Evolutionary conservation across 352 stramenopile genomes (phyloP), one percentile per base, ranked within the genome.

Genomic region (Lagenidium giganteum): DNA sequence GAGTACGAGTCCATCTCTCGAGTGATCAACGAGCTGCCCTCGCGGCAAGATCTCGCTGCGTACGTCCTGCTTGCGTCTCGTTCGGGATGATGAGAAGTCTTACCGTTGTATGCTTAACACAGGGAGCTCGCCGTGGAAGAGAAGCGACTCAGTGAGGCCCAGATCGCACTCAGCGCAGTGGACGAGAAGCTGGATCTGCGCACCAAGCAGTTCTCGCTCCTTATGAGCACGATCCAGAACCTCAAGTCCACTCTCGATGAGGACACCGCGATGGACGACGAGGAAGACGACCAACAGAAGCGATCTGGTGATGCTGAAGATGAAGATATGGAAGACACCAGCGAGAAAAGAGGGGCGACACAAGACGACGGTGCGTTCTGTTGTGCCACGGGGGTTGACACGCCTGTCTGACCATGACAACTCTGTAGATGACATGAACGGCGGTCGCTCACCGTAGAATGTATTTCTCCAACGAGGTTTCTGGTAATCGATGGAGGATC

Each of bases 1-100:
- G 83, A 93, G 51, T 95, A 95, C 59, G 83, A 95, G 52, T 87
- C 76, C 14, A 81, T 89, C 39, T 80, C 83, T 26, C 59, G 78
- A 13, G 74, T 90, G 3, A 73, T 95, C 52, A 95, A 95, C 49
- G 64, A 88, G 46, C 51, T 92, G 29, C 78, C 80, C 45, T 87
- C 83, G 12, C 51, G 78, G 18, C 56, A 61, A 30, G 66, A 85
- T 1, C 80, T 83, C 23, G 61, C 63, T n/a, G 61, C 54, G 55
- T 80, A 63, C 51, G 69, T 75, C 6, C 30, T 21, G 12, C 20
- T 26, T 17, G 18, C 12, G 8, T 28, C 36, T 29, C n/a, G n/a
- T n/a, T n/a, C 32, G 32, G 32, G 16, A 13, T 38, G 32, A 20
- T 38, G 32, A 18, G 11, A 38, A 20, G 32, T 38, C 32, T 13